Percentiles rank a stretch among this genome's conserved stretches.
Evolutionary conservation across 139 green algal genomes (phyloP).

Genomic region (Tetradesmus lagerheimii): DNA sequence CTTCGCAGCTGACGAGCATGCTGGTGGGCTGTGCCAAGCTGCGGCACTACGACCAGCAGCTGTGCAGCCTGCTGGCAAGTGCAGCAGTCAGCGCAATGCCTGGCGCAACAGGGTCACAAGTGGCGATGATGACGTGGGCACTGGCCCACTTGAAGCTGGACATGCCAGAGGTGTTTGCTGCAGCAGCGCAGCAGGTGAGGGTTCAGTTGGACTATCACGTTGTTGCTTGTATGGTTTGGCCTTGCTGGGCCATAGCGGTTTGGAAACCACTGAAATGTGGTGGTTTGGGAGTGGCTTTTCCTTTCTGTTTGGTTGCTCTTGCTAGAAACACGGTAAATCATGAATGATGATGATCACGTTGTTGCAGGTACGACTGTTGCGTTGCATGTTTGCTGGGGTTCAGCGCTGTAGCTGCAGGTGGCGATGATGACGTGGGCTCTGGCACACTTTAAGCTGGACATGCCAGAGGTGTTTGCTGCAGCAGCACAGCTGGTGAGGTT

Average conservation of each 20-base stretch:
- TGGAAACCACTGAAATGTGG: no score
- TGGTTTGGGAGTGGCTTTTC: no score
- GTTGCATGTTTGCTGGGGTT: no score
- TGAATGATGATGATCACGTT: no score
- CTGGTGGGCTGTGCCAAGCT: constrained; percentile 32
- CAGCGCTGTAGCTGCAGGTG: no score
- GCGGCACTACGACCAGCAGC: constrained; percentile 36
- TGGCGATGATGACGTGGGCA: constrained; percentile 28
- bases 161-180: constrained; percentile 10
- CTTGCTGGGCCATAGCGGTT: no score
- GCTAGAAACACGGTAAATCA: no score
- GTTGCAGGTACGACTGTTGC: no score
- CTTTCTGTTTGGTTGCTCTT: no score
- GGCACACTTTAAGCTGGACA: neutral
- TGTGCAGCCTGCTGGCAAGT: neutral
- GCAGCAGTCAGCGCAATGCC: neutral
- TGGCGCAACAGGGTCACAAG: neutral
- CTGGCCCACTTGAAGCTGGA: constrained; percentile 17
- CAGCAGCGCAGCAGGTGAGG: constrained; percentile 34
- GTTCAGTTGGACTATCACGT: no score
- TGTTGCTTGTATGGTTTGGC: no score
- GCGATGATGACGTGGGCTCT: constrained; percentile 17
- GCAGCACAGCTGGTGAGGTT: constrained; percentile 24
- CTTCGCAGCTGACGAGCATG: neutral
- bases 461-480: constrained; percentile 24